Evolutionary conservation across 768 basidiomycete genomes (phyloP).

Genomic region (Epithele typhae): DNA sequence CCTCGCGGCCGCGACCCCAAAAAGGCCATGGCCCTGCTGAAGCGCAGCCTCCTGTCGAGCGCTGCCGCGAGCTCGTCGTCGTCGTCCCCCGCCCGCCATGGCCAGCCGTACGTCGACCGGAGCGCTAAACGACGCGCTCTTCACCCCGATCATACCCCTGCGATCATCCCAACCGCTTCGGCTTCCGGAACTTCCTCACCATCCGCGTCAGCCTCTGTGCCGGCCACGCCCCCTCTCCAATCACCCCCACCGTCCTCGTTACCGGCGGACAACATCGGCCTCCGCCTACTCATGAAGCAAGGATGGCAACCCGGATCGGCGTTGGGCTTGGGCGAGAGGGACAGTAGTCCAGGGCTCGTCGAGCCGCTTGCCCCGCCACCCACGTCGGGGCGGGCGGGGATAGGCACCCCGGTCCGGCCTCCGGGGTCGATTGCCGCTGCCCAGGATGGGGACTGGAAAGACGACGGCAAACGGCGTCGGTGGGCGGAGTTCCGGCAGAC

Average conservation of each 20-base stretch:
- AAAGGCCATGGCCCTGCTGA: slow-evolving; percentile 63
- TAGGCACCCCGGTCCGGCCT: slow-evolving; percentile 35
- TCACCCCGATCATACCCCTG: slow-evolving; percentile 46
- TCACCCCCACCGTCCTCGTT: slow-evolving; percentile 42
- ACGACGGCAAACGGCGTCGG: slow-evolving; percentile 35
- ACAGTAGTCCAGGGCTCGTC: slow-evolving; percentile 38
- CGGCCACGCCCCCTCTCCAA: slow-evolving; percentile 16
- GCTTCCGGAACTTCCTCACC: too few species aligned
- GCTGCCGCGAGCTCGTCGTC: too few species aligned
- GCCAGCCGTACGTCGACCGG: slow-evolving; percentile 53
- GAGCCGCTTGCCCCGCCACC: slow-evolving; percentile 52
- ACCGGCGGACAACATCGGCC: slow-evolving; percentile 58
- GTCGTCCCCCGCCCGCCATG: too few species aligned
- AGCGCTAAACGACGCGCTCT: slow-evolving; percentile 67
- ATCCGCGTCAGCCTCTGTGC: too few species aligned
- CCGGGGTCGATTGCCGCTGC: slow-evolving; percentile 18
- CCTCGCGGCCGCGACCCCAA: slow-evolving; percentile 44
- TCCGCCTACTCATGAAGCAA: slow-evolving; percentile 63
- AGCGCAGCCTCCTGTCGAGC: slow-evolving; percentile 40
- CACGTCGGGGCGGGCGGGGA: slow-evolving; percentile 44
- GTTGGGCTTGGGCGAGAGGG: slow-evolving; percentile 39
- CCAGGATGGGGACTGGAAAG: slow-evolving; percentile 32
- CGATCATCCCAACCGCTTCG: slow-evolving; percentile 24
- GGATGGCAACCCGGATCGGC: slow-evolving; percentile 71
- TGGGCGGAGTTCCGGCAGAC: slow-evolving; percentile 27